Conservation (phyloP, 352 stramenopile species). For the Aphanomyces astaci region DNA sequence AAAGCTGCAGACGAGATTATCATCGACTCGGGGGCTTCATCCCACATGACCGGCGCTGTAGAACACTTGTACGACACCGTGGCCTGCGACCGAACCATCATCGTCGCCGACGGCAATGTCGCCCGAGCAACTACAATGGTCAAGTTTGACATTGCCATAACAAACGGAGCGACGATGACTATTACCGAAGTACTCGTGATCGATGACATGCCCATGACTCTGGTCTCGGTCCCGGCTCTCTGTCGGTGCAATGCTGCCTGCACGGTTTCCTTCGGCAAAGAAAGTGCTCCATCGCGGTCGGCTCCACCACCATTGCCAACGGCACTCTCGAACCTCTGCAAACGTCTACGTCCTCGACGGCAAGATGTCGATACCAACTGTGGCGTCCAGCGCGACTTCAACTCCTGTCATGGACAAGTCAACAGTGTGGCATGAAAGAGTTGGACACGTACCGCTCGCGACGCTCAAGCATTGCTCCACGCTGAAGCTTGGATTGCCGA, state of each 20-base stretch:
- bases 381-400: neutral
- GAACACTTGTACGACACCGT: neutral
- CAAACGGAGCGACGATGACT: neutral
- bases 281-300: neutral
- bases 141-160: neutral
- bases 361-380: neutral
- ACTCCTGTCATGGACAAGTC: neutral
- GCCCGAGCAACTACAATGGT: neutral
- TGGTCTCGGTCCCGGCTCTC: neutral
- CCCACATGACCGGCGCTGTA: neutral
- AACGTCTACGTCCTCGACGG: neutral
- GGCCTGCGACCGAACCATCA: neutral
- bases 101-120: neutral
- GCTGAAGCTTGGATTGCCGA: neutral
- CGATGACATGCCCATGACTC: neutral
- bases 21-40: neutral
- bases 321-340: neutral
- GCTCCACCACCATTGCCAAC: neutral
- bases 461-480: neutral
- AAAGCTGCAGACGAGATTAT: neutral
- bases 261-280: neutral
- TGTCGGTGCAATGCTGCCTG: neutral
- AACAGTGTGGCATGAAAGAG: neutral
- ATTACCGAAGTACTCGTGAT: neutral
- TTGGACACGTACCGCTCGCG: neutral